phyloP scores from a whole-genome alignment of 2,329 filamentous ascomycete genomes.

The Davidsoniella australis region DNA sequence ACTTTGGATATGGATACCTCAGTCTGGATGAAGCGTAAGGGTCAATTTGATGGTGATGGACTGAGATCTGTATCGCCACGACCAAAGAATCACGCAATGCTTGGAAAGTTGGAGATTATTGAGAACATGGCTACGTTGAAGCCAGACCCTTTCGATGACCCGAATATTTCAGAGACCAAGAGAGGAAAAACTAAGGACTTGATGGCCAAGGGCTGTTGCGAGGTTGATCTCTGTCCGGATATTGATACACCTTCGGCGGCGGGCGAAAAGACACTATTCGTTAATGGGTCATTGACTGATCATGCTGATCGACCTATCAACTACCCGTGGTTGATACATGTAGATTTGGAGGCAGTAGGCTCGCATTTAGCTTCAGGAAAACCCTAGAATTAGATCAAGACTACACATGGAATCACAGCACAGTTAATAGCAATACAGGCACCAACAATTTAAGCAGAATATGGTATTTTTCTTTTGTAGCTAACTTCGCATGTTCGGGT shows the following conservation, averaged over 20 bases:
- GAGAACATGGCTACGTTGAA: slow-evolving; percentile 23
- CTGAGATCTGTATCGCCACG: not conserved
- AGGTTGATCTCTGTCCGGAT: slow-evolving; percentile 16
- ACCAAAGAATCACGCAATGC: not conserved
- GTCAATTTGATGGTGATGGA: not conserved
- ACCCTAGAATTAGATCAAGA: not conserved
- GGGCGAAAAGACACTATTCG: slow-evolving; percentile 33
- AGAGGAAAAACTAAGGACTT: slow-evolving; percentile 16
- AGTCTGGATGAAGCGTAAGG: slow-evolving; percentile 14
- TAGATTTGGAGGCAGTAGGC: slow-evolving; percentile 22
- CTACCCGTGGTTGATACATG: slow-evolving; percentile 34
- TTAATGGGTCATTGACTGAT: slow-evolving; percentile 38
- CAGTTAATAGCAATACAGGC: too few species aligned
- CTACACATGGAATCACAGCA: slow-evolving; percentile 15
- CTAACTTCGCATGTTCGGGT: too few species aligned
- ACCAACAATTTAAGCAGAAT: too few species aligned
- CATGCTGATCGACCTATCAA: slow-evolving; percentile 26
- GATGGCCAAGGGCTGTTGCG: slow-evolving; percentile 21
- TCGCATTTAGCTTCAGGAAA: not conserved
- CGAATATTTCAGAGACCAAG: slow-evolving; percentile 22
- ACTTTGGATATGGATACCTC: not conserved
- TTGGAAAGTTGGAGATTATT: not conserved
- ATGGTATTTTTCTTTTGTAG: too few species aligned
- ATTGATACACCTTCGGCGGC: slow-evolving; percentile 16
- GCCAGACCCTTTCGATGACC: slow-evolving; percentile 29